A percentile compares a stretch with the other conserved stretches of the same genome.
Evolutionary conservation across 1,139 yeast species (phyloP).

Genomic region (Blastobotrys ciferrii): DNA sequence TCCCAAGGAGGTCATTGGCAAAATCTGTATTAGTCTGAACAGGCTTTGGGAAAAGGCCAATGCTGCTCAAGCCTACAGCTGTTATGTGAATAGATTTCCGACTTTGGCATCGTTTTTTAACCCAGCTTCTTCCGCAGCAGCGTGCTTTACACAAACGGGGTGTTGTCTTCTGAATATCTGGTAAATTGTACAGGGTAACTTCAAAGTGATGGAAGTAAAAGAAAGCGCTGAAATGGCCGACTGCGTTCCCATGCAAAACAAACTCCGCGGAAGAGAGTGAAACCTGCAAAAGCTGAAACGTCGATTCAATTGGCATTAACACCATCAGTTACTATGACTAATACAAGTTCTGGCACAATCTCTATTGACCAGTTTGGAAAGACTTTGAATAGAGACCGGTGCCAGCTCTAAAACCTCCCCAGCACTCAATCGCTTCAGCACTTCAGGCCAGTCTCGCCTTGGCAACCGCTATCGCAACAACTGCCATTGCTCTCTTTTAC

Average conservation of each 20-base stretch:
- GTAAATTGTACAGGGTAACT: constrained; percentile 18
- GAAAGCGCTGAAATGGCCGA: constrained; percentile 19
- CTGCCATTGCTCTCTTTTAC: not conserved
- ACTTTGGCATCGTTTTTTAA: constrained; percentile 19
- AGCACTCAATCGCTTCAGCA: not conserved
- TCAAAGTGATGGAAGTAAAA: constrained; percentile 19
- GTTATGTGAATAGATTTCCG: constrained; percentile 20
- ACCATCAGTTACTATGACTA: constrained; percentile 17
- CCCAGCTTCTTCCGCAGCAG: constrained; percentile 23
- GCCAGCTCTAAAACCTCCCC: not conserved
- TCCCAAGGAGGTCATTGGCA: constrained; percentile 17
- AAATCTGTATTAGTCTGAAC: constrained; percentile 15
- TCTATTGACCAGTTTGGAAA: not conserved
- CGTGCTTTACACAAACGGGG: constrained; percentile 20
- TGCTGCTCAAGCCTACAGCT: constrained; percentile 21
- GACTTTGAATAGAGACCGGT: constrained; percentile 1
- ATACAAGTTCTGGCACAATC: not conserved
- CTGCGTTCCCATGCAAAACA: constrained; percentile 12
- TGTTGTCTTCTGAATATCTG: constrained; percentile 16
- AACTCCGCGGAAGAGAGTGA: constrained; percentile 12
- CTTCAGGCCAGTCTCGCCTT: constrained; percentile 22
- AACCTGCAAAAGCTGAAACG: constrained; percentile 14
- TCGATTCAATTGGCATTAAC: constrained; percentile 18
- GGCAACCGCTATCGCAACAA: too few relatives aligned
- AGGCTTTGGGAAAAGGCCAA: constrained; percentile 19